Conservation (phyloP, 352 stramenopile genomes). For the Globisporangium lucens region DNA sequence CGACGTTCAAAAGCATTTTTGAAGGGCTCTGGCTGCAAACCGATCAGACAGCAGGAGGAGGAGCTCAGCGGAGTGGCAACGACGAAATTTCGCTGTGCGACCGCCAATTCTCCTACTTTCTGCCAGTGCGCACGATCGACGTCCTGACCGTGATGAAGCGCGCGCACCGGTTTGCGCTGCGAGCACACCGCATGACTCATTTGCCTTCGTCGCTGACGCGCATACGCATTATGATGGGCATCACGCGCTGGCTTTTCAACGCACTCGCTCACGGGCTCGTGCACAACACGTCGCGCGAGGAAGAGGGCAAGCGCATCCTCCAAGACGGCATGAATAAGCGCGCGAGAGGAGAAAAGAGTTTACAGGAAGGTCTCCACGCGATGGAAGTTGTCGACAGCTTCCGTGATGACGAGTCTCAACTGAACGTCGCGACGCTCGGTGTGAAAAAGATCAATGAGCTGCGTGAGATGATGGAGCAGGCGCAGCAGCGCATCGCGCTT, state of each 20-base stretch:
- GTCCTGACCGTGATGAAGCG: constrained; percentile 59
- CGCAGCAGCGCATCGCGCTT: constrained; percentile 36
- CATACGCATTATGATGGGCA: constrained; percentile 51
- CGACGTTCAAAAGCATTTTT: constrained; percentile 72
- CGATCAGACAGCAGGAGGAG: constrained; percentile 10
- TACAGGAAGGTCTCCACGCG: constrained; percentile 37
- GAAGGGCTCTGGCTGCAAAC: constrained; percentile 70
- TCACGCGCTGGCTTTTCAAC: constrained; percentile 72
- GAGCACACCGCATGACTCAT: constrained; percentile 33
- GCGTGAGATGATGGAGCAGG: constrained; percentile 41
- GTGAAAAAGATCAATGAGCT: constrained; percentile 59
- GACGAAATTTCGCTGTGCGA: constrained; percentile 44
- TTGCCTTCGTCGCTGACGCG: constrained; percentile 33
- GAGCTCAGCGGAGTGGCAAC: neutral
- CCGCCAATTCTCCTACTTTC: constrained; percentile 76
- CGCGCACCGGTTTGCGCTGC: constrained; percentile 52
- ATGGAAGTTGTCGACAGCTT: constrained; percentile 49
- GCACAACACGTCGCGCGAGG: constrained; percentile 46
- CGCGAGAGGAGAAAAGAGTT: constrained; percentile 36
- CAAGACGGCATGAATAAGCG: constrained; percentile 60
- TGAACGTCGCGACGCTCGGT: constrained; percentile 51
- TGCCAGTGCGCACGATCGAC: constrained; percentile 75
- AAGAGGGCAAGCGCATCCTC: constrained; percentile 64
- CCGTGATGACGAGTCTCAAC: constrained; percentile 39
- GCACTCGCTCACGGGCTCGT: constrained; percentile 64